Percentiles rank a stretch among this genome's conserved stretches.
Conservation (phyloP, 2,329 filamentous ascomycete species). For the Calcarisporium arbuscula region DNA sequence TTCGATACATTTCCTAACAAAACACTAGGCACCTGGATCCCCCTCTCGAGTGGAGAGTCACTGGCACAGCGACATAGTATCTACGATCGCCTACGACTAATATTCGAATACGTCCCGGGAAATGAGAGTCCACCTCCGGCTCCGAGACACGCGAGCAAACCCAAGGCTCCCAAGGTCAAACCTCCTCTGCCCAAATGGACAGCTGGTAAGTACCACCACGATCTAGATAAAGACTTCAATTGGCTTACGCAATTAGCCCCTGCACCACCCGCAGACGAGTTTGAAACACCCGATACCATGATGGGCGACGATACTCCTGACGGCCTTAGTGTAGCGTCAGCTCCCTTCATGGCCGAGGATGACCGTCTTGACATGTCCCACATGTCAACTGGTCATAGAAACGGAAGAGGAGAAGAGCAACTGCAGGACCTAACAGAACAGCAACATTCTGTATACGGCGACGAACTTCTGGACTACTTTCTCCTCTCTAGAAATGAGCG, state of each 20-base stretch:
- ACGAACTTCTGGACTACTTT: slow-evolving; percentile 93
- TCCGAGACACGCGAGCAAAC: slow-evolving; percentile 84
- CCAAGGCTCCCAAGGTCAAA: slow-evolving; percentile 60
- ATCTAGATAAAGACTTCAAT: slow-evolving; percentile 2
- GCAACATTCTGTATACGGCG: slow-evolving; percentile 84
- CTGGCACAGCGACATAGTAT: slow-evolving; percentile 85
- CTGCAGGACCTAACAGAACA: slow-evolving; percentile 64
- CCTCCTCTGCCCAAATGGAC: slow-evolving; percentile 51
- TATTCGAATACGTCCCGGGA: slow-evolving; percentile 85
- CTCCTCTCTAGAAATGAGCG: slow-evolving; percentile 78
- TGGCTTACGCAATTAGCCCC: slow-evolving; percentile 17
- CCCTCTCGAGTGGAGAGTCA: slow-evolving; percentile 70
- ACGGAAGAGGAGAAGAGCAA: slow-evolving; percentile 68
- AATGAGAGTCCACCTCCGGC: slow-evolving; percentile 86
- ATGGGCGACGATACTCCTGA: slow-evolving; percentile 75
- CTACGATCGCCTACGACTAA: slow-evolving; percentile 72
- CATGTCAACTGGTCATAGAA: slow-evolving; percentile 52
- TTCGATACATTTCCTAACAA: slow-evolving; percentile 8
- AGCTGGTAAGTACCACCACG: slow-evolving; percentile 11
- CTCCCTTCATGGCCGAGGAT: slow-evolving; percentile 79
- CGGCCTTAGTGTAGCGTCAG: slow-evolving; percentile 75
- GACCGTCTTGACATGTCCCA: slow-evolving; percentile 68
- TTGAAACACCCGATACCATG: slow-evolving; percentile 55
- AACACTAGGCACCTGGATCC: slow-evolving; percentile 85
- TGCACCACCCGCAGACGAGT: slow-evolving; percentile 44